Evolutionary conservation across 2,329 filamentous ascomycete genomes (phyloP).

Genomic region (Penicillium italicum): DNA sequence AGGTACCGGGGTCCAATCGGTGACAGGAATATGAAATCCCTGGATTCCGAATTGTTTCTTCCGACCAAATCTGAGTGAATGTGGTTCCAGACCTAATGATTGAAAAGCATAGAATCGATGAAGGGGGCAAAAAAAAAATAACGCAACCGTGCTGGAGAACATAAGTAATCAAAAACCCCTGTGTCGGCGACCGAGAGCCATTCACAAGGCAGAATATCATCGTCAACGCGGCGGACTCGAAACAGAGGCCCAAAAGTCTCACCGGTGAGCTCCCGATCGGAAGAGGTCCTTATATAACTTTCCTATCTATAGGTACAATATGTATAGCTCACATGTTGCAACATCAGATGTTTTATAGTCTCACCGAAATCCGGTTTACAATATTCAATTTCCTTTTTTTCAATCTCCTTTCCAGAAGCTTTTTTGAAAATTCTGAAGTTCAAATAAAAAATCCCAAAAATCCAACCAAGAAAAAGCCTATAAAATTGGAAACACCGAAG

Average conservation of each 20-base stretch:
- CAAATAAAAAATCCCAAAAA: background rate
- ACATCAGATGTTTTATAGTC: background rate
- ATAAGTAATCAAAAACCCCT: constrained; percentile 1
- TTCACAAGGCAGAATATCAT: constrained; percentile 6
- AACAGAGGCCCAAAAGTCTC: constrained; percentile 6
- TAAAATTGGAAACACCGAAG: constrained; percentile 6
- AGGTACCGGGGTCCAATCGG: constrained; percentile 9
- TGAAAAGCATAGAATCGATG: background rate
- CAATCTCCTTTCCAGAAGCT: background rate
- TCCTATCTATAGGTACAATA: background rate
- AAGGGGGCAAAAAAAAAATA: background rate
- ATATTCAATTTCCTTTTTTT: background rate
- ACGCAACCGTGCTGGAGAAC: constrained; percentile 3
- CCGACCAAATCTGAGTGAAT: background rate
- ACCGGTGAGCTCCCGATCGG: constrained; percentile 7
- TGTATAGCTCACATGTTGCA: background rate
- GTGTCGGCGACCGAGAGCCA: constrained; percentile 12
- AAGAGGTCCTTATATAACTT: background rate
- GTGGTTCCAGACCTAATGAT: constrained; percentile 2
- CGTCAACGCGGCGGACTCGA: constrained; percentile 5
- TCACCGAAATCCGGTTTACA: background rate
- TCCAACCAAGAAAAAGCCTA: no score
- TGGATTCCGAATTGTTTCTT: constrained; percentile 7
- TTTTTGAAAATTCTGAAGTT: background rate
- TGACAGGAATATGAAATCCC: constrained; percentile 1